Evolutionary conservation across 1,284 basidiomycete genomes (phyloP), one percentile per base, ranked within the genome.

Genomic region (Trametes versicolor): DNA sequence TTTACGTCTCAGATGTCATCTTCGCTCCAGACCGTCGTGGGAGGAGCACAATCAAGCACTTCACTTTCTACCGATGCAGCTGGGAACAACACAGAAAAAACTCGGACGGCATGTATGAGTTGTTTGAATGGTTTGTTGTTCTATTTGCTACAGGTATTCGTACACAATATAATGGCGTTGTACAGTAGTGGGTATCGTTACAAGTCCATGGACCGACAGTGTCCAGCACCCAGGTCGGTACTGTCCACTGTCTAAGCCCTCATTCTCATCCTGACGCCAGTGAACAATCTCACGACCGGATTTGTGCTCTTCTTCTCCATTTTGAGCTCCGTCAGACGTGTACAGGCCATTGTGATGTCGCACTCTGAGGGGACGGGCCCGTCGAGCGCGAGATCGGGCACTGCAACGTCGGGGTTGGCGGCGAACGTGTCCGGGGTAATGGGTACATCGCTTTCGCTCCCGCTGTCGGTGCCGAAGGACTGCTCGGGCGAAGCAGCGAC

Each of bases 351-450:
- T 0, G 45, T 58, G 43, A 69, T 55, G 25, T 65, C 68, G 36
- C 58, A 63, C 34, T 63, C 62, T n/a, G 52, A 51, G 12, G 48
- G 62, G 5, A 32, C 23, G 23, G 43, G 62, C 25, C 27, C 52
- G 21, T 67, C 66, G 23, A 72, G 62, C n/a, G 49, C 51, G n/a
- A 73, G 53, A 3, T 69, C 52, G 4, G 71, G 67, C 10, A 71
- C 61, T 41, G 39, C 47, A 41, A 43, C 53, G 17, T 34, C 45
- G 19, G 52, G 57, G 17, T 67, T 48, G 1, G 54, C 25, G 10
- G 70, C 66, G 25, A 47, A 53, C 49, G 65, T 66, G 61, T 65
- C 66, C 1, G 73, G 73, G 1, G 72, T 75, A 54, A 67, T 36
- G 4, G 72, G 73, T 19, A 68, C 63, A 23, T 57, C 61, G 61